Evolutionary conservation across 2,329 filamentous ascomycete genomes (phyloP), one percentile per base, ranked within the genome.

Genomic region (Aspergillus bombycis): DNA sequence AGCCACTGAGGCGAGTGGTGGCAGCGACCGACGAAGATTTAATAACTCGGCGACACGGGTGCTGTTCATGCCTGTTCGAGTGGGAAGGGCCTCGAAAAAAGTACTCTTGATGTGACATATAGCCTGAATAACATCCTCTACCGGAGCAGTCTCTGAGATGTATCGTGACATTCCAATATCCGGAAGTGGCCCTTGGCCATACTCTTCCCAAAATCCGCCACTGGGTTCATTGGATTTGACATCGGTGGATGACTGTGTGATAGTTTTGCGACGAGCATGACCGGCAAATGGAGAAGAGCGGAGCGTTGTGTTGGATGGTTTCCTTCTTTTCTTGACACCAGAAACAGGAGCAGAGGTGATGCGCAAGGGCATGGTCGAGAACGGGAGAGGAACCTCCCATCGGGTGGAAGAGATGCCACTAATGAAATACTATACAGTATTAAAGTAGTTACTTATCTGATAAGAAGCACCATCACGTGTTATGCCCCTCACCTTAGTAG

Each of bases 1-100:
- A 21, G 86, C 85, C 53, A 88, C 75, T 0, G 85, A 87, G 12
- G 87, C 85, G 32, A 89, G 80, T 0, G 85, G 84, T 14, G 88
- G 86, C 53, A 89, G 71, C 48, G 77, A 80, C 56, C 76, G 79
- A 14, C 86, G 81, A 64, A 84, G 82, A 58, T 88, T 87, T 57
- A 89, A 74, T 2, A 88, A 82, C 65, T 88, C 83, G 5, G 86
- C 82, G 53, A 88, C 88, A 11, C 85, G 81, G 10, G 82, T 84
- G 63, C 85, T 87, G 70, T 86, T 87, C 86, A 90, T 88, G 4
- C 87, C 87, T 0, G 85, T 81, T 11, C 81, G 79, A 23, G 77
- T 77, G 0, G 88, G 87, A 21, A 89, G 77, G 12, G 83, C 77
- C 57, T 82, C 82, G 68, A 89, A 89, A 79, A 86, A 86, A 34